Base-by-base conservation (phyloP, 2,329 filamentous ascomycete species). In the Trichoderma endophyticum region DNA sequence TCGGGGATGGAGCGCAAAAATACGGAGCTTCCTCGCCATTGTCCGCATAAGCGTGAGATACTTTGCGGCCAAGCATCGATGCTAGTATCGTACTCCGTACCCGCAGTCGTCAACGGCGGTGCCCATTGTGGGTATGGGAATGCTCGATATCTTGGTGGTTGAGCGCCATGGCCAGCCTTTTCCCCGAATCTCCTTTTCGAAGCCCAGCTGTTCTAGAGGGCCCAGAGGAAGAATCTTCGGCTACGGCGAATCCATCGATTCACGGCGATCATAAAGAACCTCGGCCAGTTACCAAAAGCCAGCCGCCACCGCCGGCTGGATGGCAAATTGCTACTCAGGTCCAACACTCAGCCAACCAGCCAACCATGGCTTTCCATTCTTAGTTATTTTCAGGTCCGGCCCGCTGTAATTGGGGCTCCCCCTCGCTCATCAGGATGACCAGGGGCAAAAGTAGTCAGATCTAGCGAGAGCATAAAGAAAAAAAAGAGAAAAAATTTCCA, bases 381-480 rank as follows among this genome's bases (percentile, higher is more conserved):
- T 48, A 66, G 57, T 54, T 65, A 54, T 65, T 66, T 59, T 71
- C 62, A 71, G 69, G 69, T 71, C 69, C 69, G 54, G 69, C 61
- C 69, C 60, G 61, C 61, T 65, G 61, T 56, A 51, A 66, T 66
- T 71, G 51, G 69, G 26, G 36, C 15, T 3, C n/a, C 69, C 60
- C 61, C 43, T 36, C 18, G 57, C 36, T 21, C 67, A 54, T 26
- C 28, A 54, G n/a, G 30, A 24, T 34, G 30, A 66, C 63, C 67
- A 62, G 34, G 66, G 54, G 66, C 36, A 15, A 48, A 43, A 60
- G 32, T 69, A 61, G 39, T 59, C 21, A 54, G 67, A 51, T 62
- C 39, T 61, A 70, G 21, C 43, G 39, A 36, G 54, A 62, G 32
- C 8, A 28, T 36, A 30, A 32, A 28, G 9, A 21, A 28, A 26